phyloP scores from a whole-genome alignment of 2,329 filamentous ascomycete species.

The Botrytis deweyae region DNA sequence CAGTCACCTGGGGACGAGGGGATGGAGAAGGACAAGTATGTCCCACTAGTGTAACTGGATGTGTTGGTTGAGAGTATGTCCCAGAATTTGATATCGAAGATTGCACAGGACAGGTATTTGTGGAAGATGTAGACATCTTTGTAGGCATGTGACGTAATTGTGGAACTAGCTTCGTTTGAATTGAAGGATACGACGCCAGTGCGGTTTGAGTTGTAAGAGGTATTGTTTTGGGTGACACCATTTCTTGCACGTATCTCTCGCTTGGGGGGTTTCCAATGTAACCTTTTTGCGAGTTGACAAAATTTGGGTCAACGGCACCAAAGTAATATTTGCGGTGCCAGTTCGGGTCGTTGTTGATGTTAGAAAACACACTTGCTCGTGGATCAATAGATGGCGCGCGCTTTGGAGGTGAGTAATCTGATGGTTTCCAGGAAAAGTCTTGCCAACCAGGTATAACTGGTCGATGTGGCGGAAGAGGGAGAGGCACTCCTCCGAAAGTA shows the following conservation, averaged over 20 bases:
- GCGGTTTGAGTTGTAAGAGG: slow-evolving; percentile 22
- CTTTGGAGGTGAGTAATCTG: neutral
- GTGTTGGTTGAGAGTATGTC: neutral
- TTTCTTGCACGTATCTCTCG: slow-evolving; percentile 2
- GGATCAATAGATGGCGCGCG: neutral
- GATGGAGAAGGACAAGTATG: neutral
- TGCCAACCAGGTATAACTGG: slow-evolving; percentile 20
- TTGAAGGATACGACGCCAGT: neutral
- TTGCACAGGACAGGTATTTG: neutral
- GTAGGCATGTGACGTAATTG: neutral
- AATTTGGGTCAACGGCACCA: neutral
- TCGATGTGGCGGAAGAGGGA: slow-evolving; percentile 1
- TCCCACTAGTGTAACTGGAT: neutral
- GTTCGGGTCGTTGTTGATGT: neutral
- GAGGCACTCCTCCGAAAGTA: slow-evolving; percentile 9
- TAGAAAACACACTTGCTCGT: neutral
- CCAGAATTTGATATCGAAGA: neutral
- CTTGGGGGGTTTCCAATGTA: neutral
- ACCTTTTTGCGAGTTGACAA: neutral
- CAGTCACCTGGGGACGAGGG: neutral
- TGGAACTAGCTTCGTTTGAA: neutral
- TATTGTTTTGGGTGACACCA: slow-evolving; percentile 20
- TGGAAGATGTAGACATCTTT: neutral
- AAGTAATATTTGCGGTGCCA: slow-evolving; percentile 18
- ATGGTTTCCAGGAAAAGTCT: slow-evolving; percentile 17